Evolutionary conservation across 2,329 filamentous ascomycete species (phyloP), one percentile per base, ranked within the genome.

Genomic region (Sporothrix mexicana): DNA sequence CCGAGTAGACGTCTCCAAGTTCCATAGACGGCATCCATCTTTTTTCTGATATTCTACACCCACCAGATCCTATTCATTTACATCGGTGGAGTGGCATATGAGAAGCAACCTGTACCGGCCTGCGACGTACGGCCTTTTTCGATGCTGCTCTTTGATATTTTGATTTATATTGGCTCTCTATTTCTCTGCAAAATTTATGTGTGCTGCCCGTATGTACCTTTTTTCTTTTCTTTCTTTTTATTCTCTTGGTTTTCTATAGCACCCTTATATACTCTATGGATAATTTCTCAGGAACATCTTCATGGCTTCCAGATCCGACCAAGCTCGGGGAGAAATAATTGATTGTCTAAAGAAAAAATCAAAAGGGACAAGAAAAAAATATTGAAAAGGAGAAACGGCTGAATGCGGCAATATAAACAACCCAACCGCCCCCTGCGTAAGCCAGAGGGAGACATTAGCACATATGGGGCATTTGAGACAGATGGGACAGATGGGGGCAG

Each of bases 381-480:
- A 36, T 36, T 36, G 30, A 47, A 59, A 55, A 30, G 17, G 13
- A 36, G 59, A 47, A 43, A 59, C 17, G 72, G 72, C 72, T 73
- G 72, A 73, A 73, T 73, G 68, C 17, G 9, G 61, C 51, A 70
- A 73, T 73, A 67, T 73, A 71, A 67, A 57, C 43, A 43, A 13
- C 43, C 57, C 43, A 43, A 13, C 43, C 57, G 20, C 17, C 41
- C 15, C n/a, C 67, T 70, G 49, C 72, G 72, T 70, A 70, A 70
- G 71, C 59, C 45, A 25, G 57, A 25, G 67, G 72, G n/a, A 49
- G 23, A 55, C 17, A 51, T 6, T 36, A 36, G 7, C 7, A 36
- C 30, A 36, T 6, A 36, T 36, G 30, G 30, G 30, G n/a, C 49
- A 25, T n/a, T n/a, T n/a, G n/a, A 36, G 5, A 36, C 30, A 36